phyloP scores from a whole-genome alignment of 2,329 filamentous ascomycete genomes.

The Chaetomiaceae sp. region DNA sequence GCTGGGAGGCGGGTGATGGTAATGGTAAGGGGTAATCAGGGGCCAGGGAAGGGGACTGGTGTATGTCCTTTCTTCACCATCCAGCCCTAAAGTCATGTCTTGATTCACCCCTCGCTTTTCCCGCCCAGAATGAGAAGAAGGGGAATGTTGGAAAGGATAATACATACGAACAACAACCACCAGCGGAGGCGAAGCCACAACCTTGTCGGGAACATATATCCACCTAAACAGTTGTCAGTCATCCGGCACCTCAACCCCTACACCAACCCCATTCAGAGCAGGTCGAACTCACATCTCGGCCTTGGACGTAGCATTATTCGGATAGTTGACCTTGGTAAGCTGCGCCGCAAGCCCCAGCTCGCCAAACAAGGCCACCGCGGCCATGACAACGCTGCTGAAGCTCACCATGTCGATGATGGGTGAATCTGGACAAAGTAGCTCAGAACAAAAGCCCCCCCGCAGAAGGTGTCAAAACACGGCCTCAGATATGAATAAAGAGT shows the following conservation, averaged over 20 bases:
- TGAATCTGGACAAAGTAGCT: not conserved
- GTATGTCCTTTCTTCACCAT: no score
- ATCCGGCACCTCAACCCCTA: not conserved
- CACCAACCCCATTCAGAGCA: not conserved
- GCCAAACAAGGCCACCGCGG: conserved; percentile 21
- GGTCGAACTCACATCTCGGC: conserved; percentile 32
- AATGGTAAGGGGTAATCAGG: no score
- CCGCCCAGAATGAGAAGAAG: no score
- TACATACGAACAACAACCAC: conserved; percentile 32
- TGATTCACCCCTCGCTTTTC: no score
- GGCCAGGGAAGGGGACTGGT: no score
- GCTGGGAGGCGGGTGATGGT: no score
- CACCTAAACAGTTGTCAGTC: conserved; percentile 22
- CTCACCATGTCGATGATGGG: conserved; percentile 23
- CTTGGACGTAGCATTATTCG: conserved; percentile 35
- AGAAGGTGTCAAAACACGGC: no score
- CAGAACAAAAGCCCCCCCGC: no score
- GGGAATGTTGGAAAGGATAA: not conserved
- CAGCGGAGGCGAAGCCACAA: conserved; percentile 32
- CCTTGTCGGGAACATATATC: conserved; percentile 36
- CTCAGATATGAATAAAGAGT: no score
- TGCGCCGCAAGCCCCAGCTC: conserved; percentile 25
- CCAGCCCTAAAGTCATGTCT: no score
- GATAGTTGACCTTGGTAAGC: conserved; percentile 35
- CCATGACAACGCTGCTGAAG: conserved; percentile 17